Evolutionary conservation across 169 alveolate genomes (phyloP), one percentile per base, ranked within the genome.

Genomic region (Plasmodium sp.): DNA sequence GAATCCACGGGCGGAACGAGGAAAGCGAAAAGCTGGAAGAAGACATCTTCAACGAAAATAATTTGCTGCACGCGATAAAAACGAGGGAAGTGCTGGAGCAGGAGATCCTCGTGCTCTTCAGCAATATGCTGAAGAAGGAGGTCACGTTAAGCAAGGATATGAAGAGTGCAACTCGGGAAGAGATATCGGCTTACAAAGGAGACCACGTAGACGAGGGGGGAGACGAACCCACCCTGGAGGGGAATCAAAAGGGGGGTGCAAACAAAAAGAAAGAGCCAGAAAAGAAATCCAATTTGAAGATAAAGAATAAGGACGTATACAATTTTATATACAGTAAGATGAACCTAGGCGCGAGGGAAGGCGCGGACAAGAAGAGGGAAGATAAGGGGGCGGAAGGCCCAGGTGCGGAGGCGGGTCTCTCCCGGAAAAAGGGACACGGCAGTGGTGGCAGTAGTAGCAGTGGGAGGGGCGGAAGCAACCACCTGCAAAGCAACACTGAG

Each of bases 51-150:
- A 85, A 85, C 33, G 93, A 85, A 39, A 85, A 85, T 14, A 85
- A 74, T 16, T 36, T 85, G 58, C 31, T 85, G 43, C 84, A 75
- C 22, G 84, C 81, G 3, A 85, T 85, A 39, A 85, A 85, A 75
- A 85, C 85, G 27, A 85, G 93, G 36, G 93, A 85, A 43, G 62
- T 85, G 1, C 41, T 85, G 6, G 93, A 85, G 43, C 93, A 85
- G 33, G 93, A 85, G 9, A 85, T 85, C 36, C 43, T 85, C 14
- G 84, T 85, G 1, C 73, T 85, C 14, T 85, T 85, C 75, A 74
- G 85, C 41, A 85, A 85, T 31, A 85, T 85, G 93, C 79, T 85
- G 27, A 85, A 85, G 54, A 85, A 85, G 36, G 93, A 85, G 62
- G 81, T 84, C 2, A 43, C 75, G 3, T 54, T 85, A 85, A 74